A percentile compares a stretch with the other conserved stretches of the same genome.
Conservation (phyloP, 768 basidiomycete genomes). For the Rhizopogon vesiculosus region DNA sequence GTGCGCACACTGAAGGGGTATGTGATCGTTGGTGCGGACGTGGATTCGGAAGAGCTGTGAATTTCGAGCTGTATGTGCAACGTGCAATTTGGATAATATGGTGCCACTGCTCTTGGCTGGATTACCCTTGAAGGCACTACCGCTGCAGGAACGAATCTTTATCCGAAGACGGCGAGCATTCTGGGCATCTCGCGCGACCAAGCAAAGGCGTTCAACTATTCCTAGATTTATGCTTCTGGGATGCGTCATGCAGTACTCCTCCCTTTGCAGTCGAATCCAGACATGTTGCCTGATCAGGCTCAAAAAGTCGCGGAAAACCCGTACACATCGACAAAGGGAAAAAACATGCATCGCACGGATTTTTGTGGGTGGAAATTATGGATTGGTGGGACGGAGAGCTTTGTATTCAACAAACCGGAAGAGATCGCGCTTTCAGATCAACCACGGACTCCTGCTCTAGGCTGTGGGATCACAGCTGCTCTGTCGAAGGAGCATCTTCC, state of each 20-base stretch:
- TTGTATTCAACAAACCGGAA: too few relatives aligned
- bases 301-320: conserved; percentile 77
- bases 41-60: conserved; percentile 98
- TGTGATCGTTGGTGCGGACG: conserved; percentile 94
- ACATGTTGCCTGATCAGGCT: conserved; percentile 75
- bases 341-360: conserved; percentile 70
- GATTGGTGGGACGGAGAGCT: conserved; percentile 85
- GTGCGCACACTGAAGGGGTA: conserved; percentile 91
- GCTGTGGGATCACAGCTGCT: too few relatives aligned
- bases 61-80: conserved; percentile 99
- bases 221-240: conserved; percentile 97
- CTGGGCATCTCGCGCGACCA: conserved; percentile 90
- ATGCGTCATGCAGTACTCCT: conserved; percentile 90
- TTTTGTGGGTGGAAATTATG: conserved; percentile 83
- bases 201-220: conserved; percentile 99
- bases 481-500: too few relatives aligned
- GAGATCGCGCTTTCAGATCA: too few relatives aligned
- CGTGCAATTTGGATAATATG: conserved; percentile 94
- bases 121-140: conserved; percentile 99
- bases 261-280: conserved; percentile 75
- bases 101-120: conserved; percentile 96
- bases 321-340: conserved; percentile 90
- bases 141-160: conserved; percentile 88
- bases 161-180: conserved; percentile 93
- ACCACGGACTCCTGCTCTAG: too few relatives aligned